Conservation (phyloP, 169 alveolate genomes). For the Cryptosporidium meleagridis region DNA sequence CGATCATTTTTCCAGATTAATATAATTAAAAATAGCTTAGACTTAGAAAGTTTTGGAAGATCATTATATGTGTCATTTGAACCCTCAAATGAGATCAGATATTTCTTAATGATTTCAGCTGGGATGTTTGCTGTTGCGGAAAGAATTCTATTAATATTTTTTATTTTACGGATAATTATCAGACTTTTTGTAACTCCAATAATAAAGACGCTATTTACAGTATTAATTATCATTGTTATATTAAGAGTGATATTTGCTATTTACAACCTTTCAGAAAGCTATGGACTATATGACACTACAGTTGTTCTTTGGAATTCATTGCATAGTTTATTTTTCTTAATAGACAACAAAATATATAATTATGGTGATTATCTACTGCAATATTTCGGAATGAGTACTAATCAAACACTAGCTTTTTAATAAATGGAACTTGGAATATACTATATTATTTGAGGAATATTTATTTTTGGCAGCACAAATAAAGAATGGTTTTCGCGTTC, state of each 20-base stretch:
- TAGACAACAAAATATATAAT: slow-evolving; percentile 35
- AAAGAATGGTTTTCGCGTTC: slow-evolving; percentile 58
- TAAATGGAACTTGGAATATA: neutral
- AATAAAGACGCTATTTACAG: neutral
- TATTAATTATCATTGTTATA: slow-evolving; percentile 8
- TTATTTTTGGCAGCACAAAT: slow-evolving; percentile 42
- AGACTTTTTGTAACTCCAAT: slow-evolving; percentile 45
- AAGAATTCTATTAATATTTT: slow-evolving; percentile 22
- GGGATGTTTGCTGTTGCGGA: slow-evolving; percentile 75
- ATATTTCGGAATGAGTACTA: slow-evolving; percentile 16
- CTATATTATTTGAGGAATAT: slow-evolving; percentile 34
- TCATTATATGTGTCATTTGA: slow-evolving; percentile 40
- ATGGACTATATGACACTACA: neutral
- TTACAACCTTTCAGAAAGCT: slow-evolving; percentile 26
- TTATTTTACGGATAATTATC: slow-evolving; percentile 1
- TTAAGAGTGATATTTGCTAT: slow-evolving; percentile 30
- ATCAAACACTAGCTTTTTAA: neutral
- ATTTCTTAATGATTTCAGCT: slow-evolving; percentile 51
- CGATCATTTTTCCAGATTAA: slow-evolving; percentile 47
- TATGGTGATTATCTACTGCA: slow-evolving; percentile 40
- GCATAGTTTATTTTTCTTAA: slow-evolving; percentile 3
- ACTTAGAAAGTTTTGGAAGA: slow-evolving; percentile 48
- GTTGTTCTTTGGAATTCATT: neutral
- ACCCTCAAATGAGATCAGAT: slow-evolving; percentile 25
- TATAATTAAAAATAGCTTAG: slow-evolving; percentile 20